A percentile compares a stretch with the other conserved stretches of the same genome.
Conservation (phyloP, 108 stramenopile species). For the Cyclotella cryptica region DNA sequence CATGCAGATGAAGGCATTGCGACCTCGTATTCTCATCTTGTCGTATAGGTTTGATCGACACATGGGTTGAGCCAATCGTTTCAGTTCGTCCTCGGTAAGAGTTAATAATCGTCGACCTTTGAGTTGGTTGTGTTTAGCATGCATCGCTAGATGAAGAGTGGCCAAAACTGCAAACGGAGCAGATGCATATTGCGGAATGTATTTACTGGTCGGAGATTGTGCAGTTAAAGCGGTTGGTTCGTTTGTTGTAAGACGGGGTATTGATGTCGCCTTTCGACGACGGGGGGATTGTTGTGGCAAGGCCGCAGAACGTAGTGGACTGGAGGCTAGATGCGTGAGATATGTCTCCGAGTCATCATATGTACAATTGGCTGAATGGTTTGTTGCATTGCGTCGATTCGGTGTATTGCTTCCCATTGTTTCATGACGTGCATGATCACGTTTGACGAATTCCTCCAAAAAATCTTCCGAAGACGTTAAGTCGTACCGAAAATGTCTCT, state of each 20-base stretch:
- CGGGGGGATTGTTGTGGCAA: background rate
- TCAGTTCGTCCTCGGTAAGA: slow-evolving; percentile 56
- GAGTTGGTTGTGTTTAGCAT: slow-evolving; percentile 26
- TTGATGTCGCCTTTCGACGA: background rate
- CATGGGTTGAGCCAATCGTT: slow-evolving; percentile 52
- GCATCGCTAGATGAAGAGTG: slow-evolving; percentile 46
- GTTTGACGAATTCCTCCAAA: slow-evolving; percentile 50
- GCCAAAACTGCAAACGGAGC: slow-evolving; percentile 60
- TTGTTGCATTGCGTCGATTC: background rate
- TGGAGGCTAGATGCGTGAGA: slow-evolving; percentile 19
- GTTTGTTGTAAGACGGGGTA: slow-evolving; percentile 9
- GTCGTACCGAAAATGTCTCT: slow-evolving; percentile 10
- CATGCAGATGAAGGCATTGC: slow-evolving; percentile 65
- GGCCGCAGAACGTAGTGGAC: background rate
- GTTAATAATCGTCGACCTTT: slow-evolving; percentile 39
- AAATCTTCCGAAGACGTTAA: slow-evolving; percentile 30
- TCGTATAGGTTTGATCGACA: slow-evolving; percentile 67
- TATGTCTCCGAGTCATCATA: slow-evolving; percentile 9
- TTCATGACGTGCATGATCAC: slow-evolving; percentile 41
- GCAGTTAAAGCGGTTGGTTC: background rate
- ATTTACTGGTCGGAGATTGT: background rate
- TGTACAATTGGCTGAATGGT: background rate
- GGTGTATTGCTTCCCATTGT: background rate
- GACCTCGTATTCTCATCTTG: slow-evolving; percentile 42
- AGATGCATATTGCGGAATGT: slow-evolving; percentile 61